phyloP scores from a whole-genome alignment of 176 grass and related monocot species.

The Thalia dealbata region DNA sequence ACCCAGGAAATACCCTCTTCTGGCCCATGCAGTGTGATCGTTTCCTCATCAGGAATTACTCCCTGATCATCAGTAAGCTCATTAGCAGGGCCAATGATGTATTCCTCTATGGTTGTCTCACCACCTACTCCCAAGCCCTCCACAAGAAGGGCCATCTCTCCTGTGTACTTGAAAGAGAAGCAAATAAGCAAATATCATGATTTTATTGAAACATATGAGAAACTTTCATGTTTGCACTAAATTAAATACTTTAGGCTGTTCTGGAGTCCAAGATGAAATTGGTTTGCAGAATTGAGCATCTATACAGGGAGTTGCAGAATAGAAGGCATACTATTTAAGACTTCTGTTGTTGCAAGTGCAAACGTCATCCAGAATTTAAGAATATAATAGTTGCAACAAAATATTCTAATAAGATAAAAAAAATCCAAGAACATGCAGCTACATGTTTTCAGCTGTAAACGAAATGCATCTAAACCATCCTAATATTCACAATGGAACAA shows the following conservation, averaged over 20 bases:
- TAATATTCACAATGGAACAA: not conserved
- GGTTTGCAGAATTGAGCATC: not conserved
- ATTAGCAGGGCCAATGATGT: slow-evolving; percentile 64
- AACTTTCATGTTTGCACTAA: not conserved
- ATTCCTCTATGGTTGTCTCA: slow-evolving; percentile 79
- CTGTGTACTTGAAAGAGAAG: slow-evolving; percentile 31
- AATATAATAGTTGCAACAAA: not conserved
- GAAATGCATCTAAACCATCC: not conserved
- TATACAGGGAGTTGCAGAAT: not conserved
- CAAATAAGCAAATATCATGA: not conserved
- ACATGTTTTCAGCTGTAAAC: not conserved
- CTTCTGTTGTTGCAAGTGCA: not conserved
- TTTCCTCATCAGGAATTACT: slow-evolving; percentile 41
- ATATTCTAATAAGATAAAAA: no score
- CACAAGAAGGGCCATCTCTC: slow-evolving; percentile 87
- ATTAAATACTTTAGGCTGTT: not conserved
- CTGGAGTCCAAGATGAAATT: slow-evolving; percentile 1
- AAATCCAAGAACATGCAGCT: not conserved
- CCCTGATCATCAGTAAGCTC: slow-evolving; percentile 38
- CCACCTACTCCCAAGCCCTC: slow-evolving; percentile 78
- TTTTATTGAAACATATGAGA: not conserved
- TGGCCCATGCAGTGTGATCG: slow-evolving; percentile 64
- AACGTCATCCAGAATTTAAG: not conserved
- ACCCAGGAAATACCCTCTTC: slow-evolving; percentile 67
- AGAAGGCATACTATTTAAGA: not conserved